Conservation (phyloP, 208 protist genomes). For the Trichomonas tenax region DNA sequence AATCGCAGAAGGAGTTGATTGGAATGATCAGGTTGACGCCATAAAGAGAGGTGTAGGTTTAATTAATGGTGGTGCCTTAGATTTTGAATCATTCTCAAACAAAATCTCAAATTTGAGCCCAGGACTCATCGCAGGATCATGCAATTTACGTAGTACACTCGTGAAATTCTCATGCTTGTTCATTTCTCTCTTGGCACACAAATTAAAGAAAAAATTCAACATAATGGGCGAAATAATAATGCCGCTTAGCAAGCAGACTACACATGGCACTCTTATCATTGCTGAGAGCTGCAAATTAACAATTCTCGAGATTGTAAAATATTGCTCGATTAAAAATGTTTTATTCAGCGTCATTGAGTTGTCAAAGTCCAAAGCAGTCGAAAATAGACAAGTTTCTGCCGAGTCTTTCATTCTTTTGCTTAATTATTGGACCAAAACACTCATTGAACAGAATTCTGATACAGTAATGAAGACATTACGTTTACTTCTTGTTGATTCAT, state of each 20-base stretch:
- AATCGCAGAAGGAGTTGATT: neutral
- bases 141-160: neutral
- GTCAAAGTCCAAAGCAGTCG: neutral
- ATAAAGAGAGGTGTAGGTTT: neutral
- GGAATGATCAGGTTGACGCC: neutral
- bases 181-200: neutral
- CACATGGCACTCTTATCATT: neutral
- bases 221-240: neutral
- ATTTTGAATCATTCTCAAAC: neutral
- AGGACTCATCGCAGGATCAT: neutral
- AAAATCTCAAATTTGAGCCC: neutral
- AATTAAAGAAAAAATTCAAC: neutral
- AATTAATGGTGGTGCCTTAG: neutral
- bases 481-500: neutral
- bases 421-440: neutral
- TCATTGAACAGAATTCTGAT: neutral
- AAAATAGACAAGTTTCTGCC: neutral
- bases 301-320: neutral
- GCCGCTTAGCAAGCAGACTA: neutral
- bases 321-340: neutral
- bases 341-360: neutral
- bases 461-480: neutral
- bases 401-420: neutral
- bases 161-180: neutral
- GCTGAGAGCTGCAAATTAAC: neutral